A percentile compares a stretch with the other conserved stretches of the same genome.
Evolutionary conservation across 2,329 filamentous ascomycete genomes (phyloP).

Genomic region (Nigrospora oryzae): DNA sequence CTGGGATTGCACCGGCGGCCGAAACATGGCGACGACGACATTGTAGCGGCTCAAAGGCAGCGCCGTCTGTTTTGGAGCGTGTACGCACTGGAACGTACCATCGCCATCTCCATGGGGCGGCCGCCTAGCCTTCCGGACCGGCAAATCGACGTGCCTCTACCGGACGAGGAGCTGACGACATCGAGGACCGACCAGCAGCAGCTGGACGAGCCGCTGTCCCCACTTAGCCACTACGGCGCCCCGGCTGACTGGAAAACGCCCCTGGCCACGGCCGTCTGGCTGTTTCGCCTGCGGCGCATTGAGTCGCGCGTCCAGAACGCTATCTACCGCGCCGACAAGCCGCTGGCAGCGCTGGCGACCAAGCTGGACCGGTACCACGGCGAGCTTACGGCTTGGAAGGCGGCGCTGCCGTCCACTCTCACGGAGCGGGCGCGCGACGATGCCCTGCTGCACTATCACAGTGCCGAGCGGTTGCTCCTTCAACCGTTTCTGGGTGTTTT

Average conservation of each 20-base stretch:
- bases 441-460: slow-evolving; percentile 39
- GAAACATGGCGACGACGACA: slow-evolving; percentile 21
- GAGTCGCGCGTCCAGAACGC: slow-evolving; percentile 42
- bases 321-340: slow-evolving; percentile 40
- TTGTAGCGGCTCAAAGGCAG: slow-evolving; percentile 32
- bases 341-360: slow-evolving; percentile 30
- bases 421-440: slow-evolving; percentile 22
- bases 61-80: slow-evolving; percentile 43
- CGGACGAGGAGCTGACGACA: slow-evolving; percentile 22
- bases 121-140: slow-evolving; percentile 41
- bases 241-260: slow-evolving; percentile 19
- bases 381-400: slow-evolving; percentile 37
- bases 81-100: slow-evolving; percentile 38
- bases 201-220: slow-evolving; percentile 16
- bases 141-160: slow-evolving; percentile 40
- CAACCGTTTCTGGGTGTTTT: slow-evolving; percentile 40
- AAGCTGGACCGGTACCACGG: slow-evolving; percentile 37
- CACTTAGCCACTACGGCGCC: neutral
- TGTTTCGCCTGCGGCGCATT: slow-evolving; percentile 34
- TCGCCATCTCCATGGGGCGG: slow-evolving; percentile 40
- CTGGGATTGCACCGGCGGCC: slow-evolving; percentile 41
- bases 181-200: slow-evolving; percentile 12
- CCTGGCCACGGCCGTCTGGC: slow-evolving; percentile 31
- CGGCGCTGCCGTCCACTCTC: slow-evolving; percentile 16
- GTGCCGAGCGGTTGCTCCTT: slow-evolving; percentile 37